These are phyloP conservation scores for Linum lewisii DNA, from an alignment of 345 rosid genomes.

Conservation along the genomic window DNA sequence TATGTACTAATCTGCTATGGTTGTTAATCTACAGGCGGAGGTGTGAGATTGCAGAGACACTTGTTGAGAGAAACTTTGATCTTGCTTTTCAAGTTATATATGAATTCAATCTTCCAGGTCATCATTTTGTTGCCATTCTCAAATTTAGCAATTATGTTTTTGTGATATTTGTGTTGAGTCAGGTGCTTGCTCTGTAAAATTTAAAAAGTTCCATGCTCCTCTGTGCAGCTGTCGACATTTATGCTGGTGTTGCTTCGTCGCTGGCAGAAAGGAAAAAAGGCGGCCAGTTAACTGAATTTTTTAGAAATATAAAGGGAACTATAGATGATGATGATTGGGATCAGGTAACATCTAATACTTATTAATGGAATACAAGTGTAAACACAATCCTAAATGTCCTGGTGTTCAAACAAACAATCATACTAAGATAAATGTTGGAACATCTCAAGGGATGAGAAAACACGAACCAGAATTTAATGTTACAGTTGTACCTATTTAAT, in stretches of 20 bases:
- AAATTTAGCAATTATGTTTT: not conserved
- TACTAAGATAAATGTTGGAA: too few species aligned
- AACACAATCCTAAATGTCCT: not conserved
- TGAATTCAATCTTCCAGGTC: constrained; percentile 88
- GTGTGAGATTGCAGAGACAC: constrained; percentile 74
- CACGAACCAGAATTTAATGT: not conserved
- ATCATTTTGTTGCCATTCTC: constrained; percentile 2
- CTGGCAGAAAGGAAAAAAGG: constrained; percentile 91
- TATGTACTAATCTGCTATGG: constrained; percentile 14
- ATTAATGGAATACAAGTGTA: not conserved
- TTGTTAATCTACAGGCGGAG: constrained; percentile 63
- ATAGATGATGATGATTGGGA: constrained; percentile 94
- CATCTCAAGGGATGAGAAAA: not conserved
- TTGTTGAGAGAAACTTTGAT: constrained; percentile 88
- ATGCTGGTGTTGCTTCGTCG: constrained; percentile 94
- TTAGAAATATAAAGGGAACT: constrained; percentile 87
- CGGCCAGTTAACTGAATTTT: constrained; percentile 79
- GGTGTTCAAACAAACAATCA: not conserved
- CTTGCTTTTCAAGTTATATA: constrained; percentile 85
- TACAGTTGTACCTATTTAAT: not conserved
- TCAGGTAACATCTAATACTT: constrained; percentile 45
- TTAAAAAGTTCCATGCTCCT: constrained; percentile 8
- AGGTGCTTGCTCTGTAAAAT: constrained; percentile 1
- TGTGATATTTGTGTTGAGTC: constrained; percentile 2
- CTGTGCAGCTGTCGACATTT: constrained; percentile 78